Conservation (phyloP, 805 yeast genomes). For the Debaryomyces castellii region DNA sequence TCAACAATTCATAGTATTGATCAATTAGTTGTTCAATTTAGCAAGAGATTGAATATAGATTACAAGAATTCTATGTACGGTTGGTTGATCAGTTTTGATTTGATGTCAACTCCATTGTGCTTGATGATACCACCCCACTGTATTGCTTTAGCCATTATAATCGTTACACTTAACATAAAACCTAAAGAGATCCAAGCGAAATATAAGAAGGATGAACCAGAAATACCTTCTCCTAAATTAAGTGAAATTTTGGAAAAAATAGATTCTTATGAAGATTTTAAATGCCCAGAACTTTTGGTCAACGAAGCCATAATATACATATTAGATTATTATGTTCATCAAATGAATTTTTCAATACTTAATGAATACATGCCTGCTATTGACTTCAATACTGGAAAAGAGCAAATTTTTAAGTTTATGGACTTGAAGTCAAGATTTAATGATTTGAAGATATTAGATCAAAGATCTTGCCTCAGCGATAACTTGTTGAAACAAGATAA, state of each 20-base stretch:
- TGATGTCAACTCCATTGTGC: conserved; percentile 65
- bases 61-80: conserved; percentile 53
- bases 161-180: conserved; percentile 55
- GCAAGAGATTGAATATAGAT: conserved; percentile 47
- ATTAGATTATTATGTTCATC: conserved; percentile 60
- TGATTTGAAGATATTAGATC: conserved; percentile 35
- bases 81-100: conserved; percentile 79
- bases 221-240: conserved; percentile 8
- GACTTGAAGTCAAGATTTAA: conserved; percentile 43
- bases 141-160: conserved; percentile 66
- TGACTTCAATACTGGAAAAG: conserved; percentile 40
- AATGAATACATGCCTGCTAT: conserved; percentile 41
- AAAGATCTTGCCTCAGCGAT: conserved; percentile 22
- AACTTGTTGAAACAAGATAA: conserved; percentile 41
- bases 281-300: conserved; percentile 43
- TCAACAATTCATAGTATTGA: conserved; percentile 52
- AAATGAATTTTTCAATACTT: conserved; percentile 50
- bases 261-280: conserved; percentile 35
- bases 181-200: conserved; percentile 27
- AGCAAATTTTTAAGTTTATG: conserved; percentile 47
- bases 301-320: conserved; percentile 57
- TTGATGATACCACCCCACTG: conserved; percentile 74
- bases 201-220: conserved; percentile 16
- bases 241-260: conserved; percentile 29
- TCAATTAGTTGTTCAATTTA: conserved; percentile 60